Evolutionary conservation across 257 asterid genomes (phyloP).

Genomic region (Fraxinus quadrangulata): DNA sequence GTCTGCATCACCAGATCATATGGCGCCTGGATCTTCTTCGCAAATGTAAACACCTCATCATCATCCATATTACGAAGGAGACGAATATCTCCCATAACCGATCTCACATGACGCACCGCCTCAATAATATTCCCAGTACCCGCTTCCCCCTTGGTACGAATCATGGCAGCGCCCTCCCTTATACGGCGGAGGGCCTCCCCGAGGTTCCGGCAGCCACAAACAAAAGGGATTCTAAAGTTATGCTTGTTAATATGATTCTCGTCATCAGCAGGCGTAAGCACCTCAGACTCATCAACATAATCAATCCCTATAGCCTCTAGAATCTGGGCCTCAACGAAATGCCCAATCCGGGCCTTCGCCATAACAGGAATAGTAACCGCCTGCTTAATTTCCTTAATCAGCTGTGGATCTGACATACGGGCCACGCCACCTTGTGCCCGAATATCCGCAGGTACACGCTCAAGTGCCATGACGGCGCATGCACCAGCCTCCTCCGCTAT

Average conservation of each 20-base stretch:
- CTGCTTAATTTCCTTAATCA: conserved; percentile 80
- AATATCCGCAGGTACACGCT: conserved; percentile 92
- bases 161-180: conserved; percentile 94
- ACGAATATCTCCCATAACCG: conserved; percentile 82
- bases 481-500: conserved; percentile 95
- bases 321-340: conserved; percentile 91
- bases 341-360: conserved; percentile 92
- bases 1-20: conserved; percentile 92
- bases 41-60: conserved; percentile 82
- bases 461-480: conserved; percentile 92
- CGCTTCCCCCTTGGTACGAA: conserved; percentile 91
- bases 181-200: conserved; percentile 91
- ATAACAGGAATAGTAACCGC: conserved; percentile 90
- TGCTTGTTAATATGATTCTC: conserved; percentile 84
- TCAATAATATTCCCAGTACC: conserved; percentile 85
- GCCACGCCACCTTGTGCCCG: conserved; percentile 94
- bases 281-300: conserved; percentile 89
- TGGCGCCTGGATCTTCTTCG: conserved; percentile 80
- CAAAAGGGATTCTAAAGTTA: conserved; percentile 88
- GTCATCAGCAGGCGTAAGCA: conserved; percentile 79
- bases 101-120: conserved; percentile 93
- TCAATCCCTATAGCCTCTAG: conserved; percentile 80
- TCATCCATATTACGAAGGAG: conserved; percentile 83
- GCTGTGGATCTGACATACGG: conserved; percentile 86
- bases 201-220: conserved; percentile 93